phyloP scores from a whole-genome alignment of 148 eudicot genomes.

The Spergularia bocconei region DNA sequence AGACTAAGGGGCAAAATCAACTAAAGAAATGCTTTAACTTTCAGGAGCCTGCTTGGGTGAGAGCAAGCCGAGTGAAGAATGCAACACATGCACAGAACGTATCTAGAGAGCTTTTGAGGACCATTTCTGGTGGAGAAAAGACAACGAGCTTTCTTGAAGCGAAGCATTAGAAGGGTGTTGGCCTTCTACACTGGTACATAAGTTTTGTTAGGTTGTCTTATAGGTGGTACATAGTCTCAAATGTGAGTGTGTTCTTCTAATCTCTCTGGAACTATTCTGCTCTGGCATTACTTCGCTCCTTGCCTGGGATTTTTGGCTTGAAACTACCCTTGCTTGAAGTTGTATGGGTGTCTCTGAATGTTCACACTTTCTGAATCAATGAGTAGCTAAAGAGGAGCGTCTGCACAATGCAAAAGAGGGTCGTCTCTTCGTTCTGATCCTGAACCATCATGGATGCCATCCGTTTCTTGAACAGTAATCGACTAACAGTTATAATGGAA shows the following conservation, averaged over 20 bases:
- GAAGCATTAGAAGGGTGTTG: slow-evolving; percentile 1
- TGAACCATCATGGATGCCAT: no score
- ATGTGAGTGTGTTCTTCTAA: background rate
- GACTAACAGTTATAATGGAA: no score
- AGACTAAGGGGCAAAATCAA: background rate
- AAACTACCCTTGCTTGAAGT: slow-evolving; percentile 10
- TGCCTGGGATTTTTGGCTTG: background rate
- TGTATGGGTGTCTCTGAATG: background rate
- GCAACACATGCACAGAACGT: slow-evolving; percentile 67
- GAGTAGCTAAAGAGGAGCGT: background rate
- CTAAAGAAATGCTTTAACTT: background rate
- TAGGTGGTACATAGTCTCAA: slow-evolving; percentile 16
- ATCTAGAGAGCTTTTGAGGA: slow-evolving; percentile 72
- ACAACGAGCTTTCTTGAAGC: slow-evolving; percentile 6
- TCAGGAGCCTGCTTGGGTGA: slow-evolving; percentile 96
- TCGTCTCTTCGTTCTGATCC: no score
- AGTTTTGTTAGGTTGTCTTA: slow-evolving; percentile 23
- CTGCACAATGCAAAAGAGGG: no score
- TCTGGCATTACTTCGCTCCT: background rate
- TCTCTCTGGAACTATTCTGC: background rate
- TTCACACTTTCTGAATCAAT: background rate
- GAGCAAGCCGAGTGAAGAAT: slow-evolving; percentile 70
- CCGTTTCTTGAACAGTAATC: no score
- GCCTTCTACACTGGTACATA: slow-evolving; percentile 24
- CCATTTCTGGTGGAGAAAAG: slow-evolving; percentile 50